Evolutionary conservation across 2,329 filamentous ascomycete genomes (phyloP), one percentile per base, ranked within the genome.

Genomic region (Coniochaeta hoffmannii): DNA sequence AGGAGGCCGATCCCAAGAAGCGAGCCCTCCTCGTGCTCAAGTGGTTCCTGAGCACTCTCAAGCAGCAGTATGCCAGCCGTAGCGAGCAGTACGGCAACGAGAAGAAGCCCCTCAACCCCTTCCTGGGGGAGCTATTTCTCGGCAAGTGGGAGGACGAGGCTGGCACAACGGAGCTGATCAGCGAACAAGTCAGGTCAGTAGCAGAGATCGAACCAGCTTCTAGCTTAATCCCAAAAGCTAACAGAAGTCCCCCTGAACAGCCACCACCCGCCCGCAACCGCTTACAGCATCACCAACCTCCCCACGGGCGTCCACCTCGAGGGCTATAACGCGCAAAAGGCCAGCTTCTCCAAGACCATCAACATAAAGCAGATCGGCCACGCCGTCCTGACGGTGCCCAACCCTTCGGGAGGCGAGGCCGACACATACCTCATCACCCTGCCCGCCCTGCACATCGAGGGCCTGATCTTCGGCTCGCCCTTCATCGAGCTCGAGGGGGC

Each of bases 81-180:
- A 95, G 89, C 68, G 92, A 97, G 63, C 76, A 85, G 64, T 85
- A 80, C 60, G 91, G 90, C 52, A 94, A 90, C 66, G 93, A 97
- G 78, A 97, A 97, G 84, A 99, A 97, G 78, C 93, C 93, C 2
- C 75, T 99, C 57, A 97, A 99, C 68, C 94, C 94, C 0, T 97
- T 99, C 74, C 75, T 99, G 34, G 93, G 93, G 56, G 93, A 99
- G 76, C 81, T 97, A 32, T 97, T 97, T 73, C 73, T 97, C 28
- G 94, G 93, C 24, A 88, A 86, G 65, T 99, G 94, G 94, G 83
- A 87, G 57, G 89, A 96, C 66, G 80, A 83, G 50, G 83, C 84
- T 54, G 93, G 93, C 56, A 87, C 85, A 50, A 97, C 94, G 28
- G 83, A 88, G 63, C 80, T 99, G 61, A 81, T 96, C 64, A 96